These are phyloP conservation scores for Xylaria sp. DNA, from an alignment of 495 filamentous ascomycete species.

Conservation along the genomic window DNA sequence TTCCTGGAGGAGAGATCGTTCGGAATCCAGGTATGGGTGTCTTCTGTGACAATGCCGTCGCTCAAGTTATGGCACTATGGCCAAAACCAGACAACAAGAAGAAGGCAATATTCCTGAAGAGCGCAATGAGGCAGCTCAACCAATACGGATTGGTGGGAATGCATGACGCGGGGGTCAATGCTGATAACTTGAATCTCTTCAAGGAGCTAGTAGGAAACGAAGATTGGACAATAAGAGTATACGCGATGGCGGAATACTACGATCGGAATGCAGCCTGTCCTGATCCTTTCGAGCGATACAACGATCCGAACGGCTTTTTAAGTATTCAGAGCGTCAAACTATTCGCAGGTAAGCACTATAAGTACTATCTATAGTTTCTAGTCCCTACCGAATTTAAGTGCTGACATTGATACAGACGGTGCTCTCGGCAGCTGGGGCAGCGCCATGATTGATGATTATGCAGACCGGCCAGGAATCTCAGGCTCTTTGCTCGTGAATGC, in stretches of 20 bases:
- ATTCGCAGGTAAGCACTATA: slow-evolving; percentile 56
- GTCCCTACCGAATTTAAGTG: too few species aligned
- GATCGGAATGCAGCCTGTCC: slow-evolving; percentile 67
- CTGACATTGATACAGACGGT: slow-evolving; percentile 56
- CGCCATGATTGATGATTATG: slow-evolving; percentile 67
- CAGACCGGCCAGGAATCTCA: slow-evolving; percentile 59
- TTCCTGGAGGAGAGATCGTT: slow-evolving; percentile 66
- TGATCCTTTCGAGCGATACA: slow-evolving; percentile 47
- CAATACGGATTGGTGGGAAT: slow-evolving; percentile 66
- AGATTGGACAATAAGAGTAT: slow-evolving; percentile 62
- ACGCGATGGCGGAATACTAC: slow-evolving; percentile 69
- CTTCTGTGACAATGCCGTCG: slow-evolving; percentile 75
- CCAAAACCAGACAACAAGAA: slow-evolving; percentile 56
- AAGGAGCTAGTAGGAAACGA: slow-evolving; percentile 53
- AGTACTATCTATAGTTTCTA: background rate
- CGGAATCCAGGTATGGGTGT: slow-evolving; percentile 65
- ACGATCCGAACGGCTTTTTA: slow-evolving; percentile 51
- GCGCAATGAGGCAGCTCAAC: slow-evolving; percentile 64
- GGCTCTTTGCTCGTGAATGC: slow-evolving; percentile 69
- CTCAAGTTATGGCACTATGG: slow-evolving; percentile 60
- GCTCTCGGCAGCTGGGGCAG: slow-evolving; percentile 70
- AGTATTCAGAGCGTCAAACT: slow-evolving; percentile 63
- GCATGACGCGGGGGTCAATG: slow-evolving; percentile 66
- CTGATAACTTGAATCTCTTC: slow-evolving; percentile 57
- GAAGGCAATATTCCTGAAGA: slow-evolving; percentile 57